Evolutionary conservation across 768 basidiomycete species (phyloP).

Genomic region (Russula sp.): DNA sequence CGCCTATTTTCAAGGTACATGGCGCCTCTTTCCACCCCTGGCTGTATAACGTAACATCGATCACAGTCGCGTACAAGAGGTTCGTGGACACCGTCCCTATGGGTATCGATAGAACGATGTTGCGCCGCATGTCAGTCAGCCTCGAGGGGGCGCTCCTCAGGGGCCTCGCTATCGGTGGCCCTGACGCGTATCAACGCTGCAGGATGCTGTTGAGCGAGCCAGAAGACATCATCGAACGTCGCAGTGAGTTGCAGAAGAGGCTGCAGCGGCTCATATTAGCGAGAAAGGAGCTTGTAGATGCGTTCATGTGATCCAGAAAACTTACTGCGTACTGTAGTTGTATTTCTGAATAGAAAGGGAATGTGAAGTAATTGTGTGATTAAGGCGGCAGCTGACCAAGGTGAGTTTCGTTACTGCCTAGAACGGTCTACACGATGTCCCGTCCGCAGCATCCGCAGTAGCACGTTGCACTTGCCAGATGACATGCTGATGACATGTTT

Average conservation of each 20-base stretch:
- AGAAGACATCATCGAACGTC: constrained; percentile 34
- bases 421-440: background rate
- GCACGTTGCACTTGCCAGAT: background rate
- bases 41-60: background rate
- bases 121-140: constrained; percentile 40
- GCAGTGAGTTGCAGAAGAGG: constrained; percentile 46
- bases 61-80: constrained; percentile 50
- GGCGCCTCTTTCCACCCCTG: background rate
- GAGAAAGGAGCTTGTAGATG: constrained; percentile 33
- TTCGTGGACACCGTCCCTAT: constrained; percentile 52
- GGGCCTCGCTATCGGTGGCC: constrained; percentile 44
- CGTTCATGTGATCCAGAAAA: constrained; percentile 8
- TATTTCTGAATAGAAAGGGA: background rate
- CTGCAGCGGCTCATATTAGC: constrained; percentile 43
- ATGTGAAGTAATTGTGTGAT: background rate
- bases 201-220: constrained; percentile 46
- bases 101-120: constrained; percentile 49
- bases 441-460: constrained; percentile 12
- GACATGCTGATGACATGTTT: no score
- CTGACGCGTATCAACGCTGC: constrained; percentile 41
- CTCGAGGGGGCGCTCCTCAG: constrained; percentile 39
- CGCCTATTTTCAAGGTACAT: constrained; percentile 67
- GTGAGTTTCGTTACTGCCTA: background rate
- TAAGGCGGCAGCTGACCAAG: background rate
- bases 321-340: background rate